Evolutionary conservation across 2,329 filamentous ascomycete species (phyloP), one percentile per base, ranked within the genome.

Genomic region (Taxawa tesnikishii): DNA sequence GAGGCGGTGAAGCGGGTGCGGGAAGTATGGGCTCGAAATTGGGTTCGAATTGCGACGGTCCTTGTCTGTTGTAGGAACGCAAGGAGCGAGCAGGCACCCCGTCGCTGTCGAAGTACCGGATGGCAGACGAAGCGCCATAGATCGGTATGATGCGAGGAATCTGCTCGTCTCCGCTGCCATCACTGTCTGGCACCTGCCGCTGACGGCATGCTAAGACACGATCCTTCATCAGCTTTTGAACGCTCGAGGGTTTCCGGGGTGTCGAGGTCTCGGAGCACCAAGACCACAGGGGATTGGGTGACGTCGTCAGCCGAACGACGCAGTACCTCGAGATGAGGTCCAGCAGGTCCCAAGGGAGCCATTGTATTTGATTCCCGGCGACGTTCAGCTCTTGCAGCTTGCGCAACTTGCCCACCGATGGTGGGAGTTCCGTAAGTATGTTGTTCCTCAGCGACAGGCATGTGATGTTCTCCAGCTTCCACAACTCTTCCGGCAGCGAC

Each of bases 381-480:
- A 84, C 44, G 42, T 82, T 83, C 24, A 84, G 65, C 31, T 73
- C 65, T 31, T 60, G 57, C 4, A 84, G 61, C 36, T 73, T 74
- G 4, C 48, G 49, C 5, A 83, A 60, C 18, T 68, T 67, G 14
- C 59, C 60, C 29, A 83, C 72, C 3, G 64, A 60, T 0, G 72
- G 59, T 1, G 79, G 73, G 3, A 84, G 54, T 44, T 78, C 68
- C 0, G 55, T 57, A 10, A 84, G 61, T 15, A 63, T 51, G 44
- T 83, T 83, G 38, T 65, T 69, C 21, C 79, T 71, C 11, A 84
- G 60, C 43, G 70, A 81, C 9, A 84, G 64, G 11, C 75, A 68
- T 0, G 70, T 75, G 17, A 83, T 58, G 43, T 73, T 59, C 14
- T 72, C 58, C 3, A 83, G 55, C 28, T 70, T 63, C 44, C 80